Percentiles rank a stretch among this genome's conserved stretches.
Evolutionary conservation across 768 basidiomycete species (phyloP).

Genomic region (Termitomyces sp.): DNA sequence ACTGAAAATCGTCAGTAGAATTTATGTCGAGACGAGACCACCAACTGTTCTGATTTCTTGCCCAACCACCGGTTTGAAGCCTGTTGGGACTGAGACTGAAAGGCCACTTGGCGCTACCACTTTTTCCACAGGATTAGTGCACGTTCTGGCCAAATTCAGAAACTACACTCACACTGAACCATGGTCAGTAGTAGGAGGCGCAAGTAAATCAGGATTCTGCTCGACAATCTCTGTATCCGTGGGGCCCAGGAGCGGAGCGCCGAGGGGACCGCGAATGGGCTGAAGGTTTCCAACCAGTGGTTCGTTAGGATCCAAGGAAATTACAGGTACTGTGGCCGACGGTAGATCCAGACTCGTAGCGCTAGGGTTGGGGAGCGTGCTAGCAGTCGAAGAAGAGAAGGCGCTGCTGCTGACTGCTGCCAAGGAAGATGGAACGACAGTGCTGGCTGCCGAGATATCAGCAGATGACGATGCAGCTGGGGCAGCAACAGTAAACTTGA

Average conservation of each 20-base stretch:
- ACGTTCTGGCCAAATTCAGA: not conserved
- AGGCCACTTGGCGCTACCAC: constrained; percentile 51
- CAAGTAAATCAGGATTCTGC: constrained; percentile 38
- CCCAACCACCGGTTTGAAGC: constrained; percentile 56
- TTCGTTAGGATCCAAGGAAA: constrained; percentile 36
- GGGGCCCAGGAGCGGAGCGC: constrained; percentile 38
- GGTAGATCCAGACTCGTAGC: constrained; percentile 20
- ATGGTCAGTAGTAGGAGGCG: constrained; percentile 39
- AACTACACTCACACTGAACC: constrained; percentile 31
- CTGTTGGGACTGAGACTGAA: constrained; percentile 50
- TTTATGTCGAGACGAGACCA: not conserved
- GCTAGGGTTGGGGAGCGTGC: not conserved
- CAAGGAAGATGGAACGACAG: not conserved
- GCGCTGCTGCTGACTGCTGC: not conserved
- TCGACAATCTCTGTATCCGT: constrained; percentile 32
- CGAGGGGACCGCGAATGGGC: constrained; percentile 33
- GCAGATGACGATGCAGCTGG: constrained; percentile 20
- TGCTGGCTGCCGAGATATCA: not conserved
- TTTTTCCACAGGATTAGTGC: constrained; percentile 10
- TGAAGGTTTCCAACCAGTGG: constrained; percentile 24
- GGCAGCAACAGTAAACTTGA: constrained; percentile 17
- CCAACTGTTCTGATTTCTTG: constrained; percentile 47
- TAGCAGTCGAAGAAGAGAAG: not conserved
- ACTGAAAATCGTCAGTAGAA: constrained; percentile 20
- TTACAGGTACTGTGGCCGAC: constrained; percentile 37